Evolutionary conservation across 2,329 filamentous ascomycete genomes (phyloP), one percentile per base, ranked within the genome.

Genomic region (Apiospora rasikravindrae): DNA sequence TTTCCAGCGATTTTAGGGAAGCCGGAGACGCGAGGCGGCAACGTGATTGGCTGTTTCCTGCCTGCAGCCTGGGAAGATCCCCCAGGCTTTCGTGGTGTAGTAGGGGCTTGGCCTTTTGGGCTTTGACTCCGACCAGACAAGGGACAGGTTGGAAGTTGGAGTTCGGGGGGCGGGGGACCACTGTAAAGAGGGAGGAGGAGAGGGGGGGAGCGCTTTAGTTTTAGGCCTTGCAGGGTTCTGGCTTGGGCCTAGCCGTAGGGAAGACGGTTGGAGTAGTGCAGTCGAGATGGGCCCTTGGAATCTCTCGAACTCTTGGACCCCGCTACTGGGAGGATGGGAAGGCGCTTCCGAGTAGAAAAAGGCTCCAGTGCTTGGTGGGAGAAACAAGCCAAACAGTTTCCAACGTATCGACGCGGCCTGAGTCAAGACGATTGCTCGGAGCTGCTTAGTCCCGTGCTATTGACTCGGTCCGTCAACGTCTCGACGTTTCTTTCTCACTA

Each of bases 1-100:
- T 69, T 69, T 64, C 19, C 42, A 71, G 42, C 37, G 69, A 53
- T 53, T 69, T 69, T 71, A 71, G 71, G 69, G 71, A 73, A 73
- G 69, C 71, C 71, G 71, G 68, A 61, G 67, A 47, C 14, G 11
- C 47, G 47, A 69, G 51, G 47, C 42, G 24, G 24, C 19, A 11
- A 26, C 19, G 24, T 71, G 71, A 73, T 73, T 73, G 71, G 71
- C 69, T 69, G n/a, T 37, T 7, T 14, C 49, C 24, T 26, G 37
- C 45, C 37, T 61, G 53, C 24, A 57, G 70, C 70, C 64, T 64
- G 64, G 45, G 57, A 40, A 64, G 57, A 64, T 64, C 57, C 57
- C 57, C 57, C 57, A 40, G 57, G 57, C 57, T 64, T 64, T 64
- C 22, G 22, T 64, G 57, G 57, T 64, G 57, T 64, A 40, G 29